These are phyloP conservation scores for Picochlorum costavermella DNA, from an alignment of 139 green algal species.

Conservation along the genomic window DNA sequence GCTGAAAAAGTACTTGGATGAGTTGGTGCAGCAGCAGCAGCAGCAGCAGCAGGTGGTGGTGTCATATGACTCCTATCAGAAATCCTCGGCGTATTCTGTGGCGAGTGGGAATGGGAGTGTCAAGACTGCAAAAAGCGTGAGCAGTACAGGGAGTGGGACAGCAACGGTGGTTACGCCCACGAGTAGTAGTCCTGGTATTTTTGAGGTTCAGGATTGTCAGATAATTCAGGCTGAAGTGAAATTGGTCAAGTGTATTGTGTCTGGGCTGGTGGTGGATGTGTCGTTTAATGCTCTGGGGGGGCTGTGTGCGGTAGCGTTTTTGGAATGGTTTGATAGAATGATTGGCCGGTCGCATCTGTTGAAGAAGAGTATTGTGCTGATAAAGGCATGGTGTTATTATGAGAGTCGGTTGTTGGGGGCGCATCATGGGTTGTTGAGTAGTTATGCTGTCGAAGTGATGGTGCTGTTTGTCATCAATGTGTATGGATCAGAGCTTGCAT, in stretches of 20 bases:
- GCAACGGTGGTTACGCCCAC: not conserved
- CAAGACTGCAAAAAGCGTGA: too few species aligned
- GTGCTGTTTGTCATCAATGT: slow-evolving; percentile 93
- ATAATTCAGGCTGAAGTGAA: slow-evolving; percentile 57
- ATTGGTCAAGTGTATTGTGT: slow-evolving; percentile 91
- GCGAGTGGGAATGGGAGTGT: too few species aligned
- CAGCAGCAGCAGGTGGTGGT: slow-evolving; percentile 2
- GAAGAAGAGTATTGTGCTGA: slow-evolving; percentile 90
- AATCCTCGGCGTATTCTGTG: too few species aligned
- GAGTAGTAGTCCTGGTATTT: not conserved
- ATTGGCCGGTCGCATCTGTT: slow-evolving; percentile 80
- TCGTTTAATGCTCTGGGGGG: slow-evolving; percentile 88
- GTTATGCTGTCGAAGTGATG: slow-evolving; percentile 91
- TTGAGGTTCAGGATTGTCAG: slow-evolving; percentile 3
- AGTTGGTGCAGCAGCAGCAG: not conserved
- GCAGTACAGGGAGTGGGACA: too few species aligned
- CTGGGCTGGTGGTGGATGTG: slow-evolving; percentile 95
- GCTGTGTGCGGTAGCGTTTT: slow-evolving; percentile 84
- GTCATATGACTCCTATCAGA: too few species aligned
- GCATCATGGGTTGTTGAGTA: slow-evolving; percentile 89
- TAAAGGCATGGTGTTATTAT: slow-evolving; percentile 99
- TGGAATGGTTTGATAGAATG: slow-evolving; percentile 73
- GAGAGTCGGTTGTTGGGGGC: slow-evolving; percentile 89
- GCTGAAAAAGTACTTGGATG: slow-evolving; percentile 53
- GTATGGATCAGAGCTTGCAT: slow-evolving; percentile 46